A percentile compares a stretch with the other conserved stretches of the same genome.
phyloP scores from a whole-genome alignment of 768 basidiomycete species.

The Daedaleopsis sinensis region DNA sequence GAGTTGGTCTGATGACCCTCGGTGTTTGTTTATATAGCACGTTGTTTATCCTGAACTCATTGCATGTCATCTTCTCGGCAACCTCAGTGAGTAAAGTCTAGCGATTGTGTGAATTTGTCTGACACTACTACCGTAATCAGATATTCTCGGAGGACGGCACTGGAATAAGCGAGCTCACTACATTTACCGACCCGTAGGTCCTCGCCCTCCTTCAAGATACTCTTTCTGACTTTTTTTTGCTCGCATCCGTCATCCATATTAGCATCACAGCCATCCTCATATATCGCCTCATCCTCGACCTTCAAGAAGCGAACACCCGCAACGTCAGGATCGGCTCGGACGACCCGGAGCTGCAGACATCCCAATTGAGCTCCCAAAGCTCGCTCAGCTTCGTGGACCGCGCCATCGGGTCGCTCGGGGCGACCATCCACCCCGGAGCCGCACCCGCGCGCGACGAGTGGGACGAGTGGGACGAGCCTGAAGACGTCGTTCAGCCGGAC shows the following conservation, averaged over 20 bases:
- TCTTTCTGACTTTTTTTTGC: too few relatives aligned
- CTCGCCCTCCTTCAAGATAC: too few relatives aligned
- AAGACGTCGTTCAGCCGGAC: too few relatives aligned
- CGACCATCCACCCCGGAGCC: background rate
- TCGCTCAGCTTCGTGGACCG: background rate
- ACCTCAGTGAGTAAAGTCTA: background rate
- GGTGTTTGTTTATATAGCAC: too few relatives aligned
- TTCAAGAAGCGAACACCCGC: slow-evolving; percentile 3
- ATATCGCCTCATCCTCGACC: background rate
- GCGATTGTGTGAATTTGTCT: background rate
- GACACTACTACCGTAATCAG: too few relatives aligned
- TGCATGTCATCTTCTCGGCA: background rate
- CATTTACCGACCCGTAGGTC: background rate
- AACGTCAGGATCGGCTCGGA: slow-evolving; percentile 8
- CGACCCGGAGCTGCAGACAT: background rate
- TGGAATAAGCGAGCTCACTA: background rate
- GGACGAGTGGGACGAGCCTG: too few relatives aligned
- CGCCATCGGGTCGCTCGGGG: background rate
- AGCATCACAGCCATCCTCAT: slow-evolving; percentile 5
- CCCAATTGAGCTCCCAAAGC: background rate
- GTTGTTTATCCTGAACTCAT: background rate
- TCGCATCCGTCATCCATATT: background rate
- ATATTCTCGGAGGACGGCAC: background rate
- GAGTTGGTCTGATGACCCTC: too few relatives aligned
- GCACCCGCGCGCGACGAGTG: background rate